These are phyloP conservation scores for Chalciporus chontae DNA, from an alignment of 768 basidiomycete genomes.

Conservation along the genomic window DNA sequence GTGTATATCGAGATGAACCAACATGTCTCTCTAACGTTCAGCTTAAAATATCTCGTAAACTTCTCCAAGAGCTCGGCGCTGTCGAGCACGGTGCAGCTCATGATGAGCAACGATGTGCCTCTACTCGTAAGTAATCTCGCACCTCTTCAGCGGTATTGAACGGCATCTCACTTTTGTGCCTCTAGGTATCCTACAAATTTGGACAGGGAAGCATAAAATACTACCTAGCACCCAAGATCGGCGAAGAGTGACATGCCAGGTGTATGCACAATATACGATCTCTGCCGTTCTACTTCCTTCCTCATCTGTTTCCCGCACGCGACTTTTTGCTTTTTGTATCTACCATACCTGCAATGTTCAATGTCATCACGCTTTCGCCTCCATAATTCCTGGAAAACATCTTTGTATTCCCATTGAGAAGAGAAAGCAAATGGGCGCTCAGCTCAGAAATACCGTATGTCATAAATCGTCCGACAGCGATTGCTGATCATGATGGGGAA, in stretches of 20 bases:
- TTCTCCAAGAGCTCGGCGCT: slow-evolving; percentile 88
- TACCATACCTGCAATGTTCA: neutral
- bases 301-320: slow-evolving; percentile 10
- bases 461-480: too few relatives aligned
- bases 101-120: slow-evolving; percentile 92
- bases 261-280: slow-evolving; percentile 3
- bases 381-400: neutral
- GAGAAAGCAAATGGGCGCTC: too few relatives aligned
- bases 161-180: neutral
- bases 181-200: slow-evolving; percentile 85
- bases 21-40: slow-evolving; percentile 90
- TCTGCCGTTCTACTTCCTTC: slow-evolving; percentile 8
- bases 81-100: slow-evolving; percentile 68
- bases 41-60: slow-evolving; percentile 94
- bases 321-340: slow-evolving; percentile 13
- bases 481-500: too few relatives aligned
- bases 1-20: slow-evolving; percentile 86
- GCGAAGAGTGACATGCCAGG: slow-evolving; percentile 56
- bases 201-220: slow-evolving; percentile 86
- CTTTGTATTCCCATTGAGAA: neutral
- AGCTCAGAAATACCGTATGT: too few relatives aligned
- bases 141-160: neutral
- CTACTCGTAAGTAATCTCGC: slow-evolving; percentile 55
- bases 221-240: slow-evolving; percentile 95
- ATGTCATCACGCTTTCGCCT: neutral